A percentile compares a stretch with the other conserved stretches of the same genome.
phyloP scores from a whole-genome alignment of 2,329 filamentous ascomycete species.

The Xylaria sp. region DNA sequence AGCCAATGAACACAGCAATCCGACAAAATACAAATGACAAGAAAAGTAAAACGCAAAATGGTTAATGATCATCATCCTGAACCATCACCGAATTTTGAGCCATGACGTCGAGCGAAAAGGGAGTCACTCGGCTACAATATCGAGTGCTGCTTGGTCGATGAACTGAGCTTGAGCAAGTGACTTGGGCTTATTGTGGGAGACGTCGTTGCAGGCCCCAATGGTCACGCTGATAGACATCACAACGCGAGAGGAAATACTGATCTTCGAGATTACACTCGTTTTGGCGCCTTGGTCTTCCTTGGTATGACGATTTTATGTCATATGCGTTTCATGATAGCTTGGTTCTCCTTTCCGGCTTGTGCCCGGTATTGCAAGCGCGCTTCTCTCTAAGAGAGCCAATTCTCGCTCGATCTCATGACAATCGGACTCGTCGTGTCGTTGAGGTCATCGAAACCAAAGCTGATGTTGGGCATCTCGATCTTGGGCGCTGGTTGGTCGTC shows the following conservation, averaged over 20 bases:
- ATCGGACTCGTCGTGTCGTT: conserved; percentile 35
- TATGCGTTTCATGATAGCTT: background rate
- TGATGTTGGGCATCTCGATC: conserved; percentile 68
- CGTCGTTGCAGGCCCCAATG: background rate
- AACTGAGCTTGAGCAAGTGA: background rate
- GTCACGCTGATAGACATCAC: background rate
- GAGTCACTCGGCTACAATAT: conserved; percentile 1
- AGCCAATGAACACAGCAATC: conserved; percentile 32
- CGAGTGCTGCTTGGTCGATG: background rate
- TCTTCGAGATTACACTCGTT: background rate
- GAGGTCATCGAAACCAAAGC: conserved; percentile 55
- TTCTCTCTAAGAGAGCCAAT: conserved; percentile 48
- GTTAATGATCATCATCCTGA: conserved; percentile 14
- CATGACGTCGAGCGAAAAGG: conserved; percentile 13
- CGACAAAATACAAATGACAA: conserved; percentile 29
- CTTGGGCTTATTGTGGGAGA: background rate
- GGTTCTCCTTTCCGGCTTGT: background rate
- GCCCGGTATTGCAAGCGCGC: conserved; percentile 33
- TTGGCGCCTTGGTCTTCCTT: background rate
- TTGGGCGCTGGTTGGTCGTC: conserved; percentile 66
- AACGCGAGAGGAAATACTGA: background rate
- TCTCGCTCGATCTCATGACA: conserved; percentile 38
- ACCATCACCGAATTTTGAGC: conserved; percentile 5
- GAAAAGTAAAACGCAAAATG: conserved; percentile 11
- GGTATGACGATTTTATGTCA: background rate